Evolutionary conservation across 306 rosid species (phyloP).

Genomic region (Pterocarpus santalinus): DNA sequence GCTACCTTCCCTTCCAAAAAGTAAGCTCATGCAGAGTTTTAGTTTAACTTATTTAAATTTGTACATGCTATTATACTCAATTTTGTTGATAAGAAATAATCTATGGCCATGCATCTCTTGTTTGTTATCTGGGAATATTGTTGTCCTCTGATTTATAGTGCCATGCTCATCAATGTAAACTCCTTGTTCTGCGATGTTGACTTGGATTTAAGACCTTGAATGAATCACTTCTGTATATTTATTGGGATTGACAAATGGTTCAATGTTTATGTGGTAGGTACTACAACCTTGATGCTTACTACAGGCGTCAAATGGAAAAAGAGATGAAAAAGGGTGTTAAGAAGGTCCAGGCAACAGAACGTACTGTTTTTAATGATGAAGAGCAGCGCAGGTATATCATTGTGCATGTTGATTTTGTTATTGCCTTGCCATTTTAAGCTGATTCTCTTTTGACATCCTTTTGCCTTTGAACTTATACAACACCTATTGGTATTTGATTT

Average conservation of each 20-base stretch:
- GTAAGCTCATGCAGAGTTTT: constrained; percentile 59
- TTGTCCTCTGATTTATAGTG: constrained; percentile 19
- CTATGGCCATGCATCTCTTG: not conserved
- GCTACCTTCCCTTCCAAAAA: constrained; percentile 97
- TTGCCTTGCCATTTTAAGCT: constrained; percentile 18
- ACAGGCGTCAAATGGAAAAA: constrained; percentile 74
- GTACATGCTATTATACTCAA: not conserved
- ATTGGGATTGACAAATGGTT: constrained; percentile 38
- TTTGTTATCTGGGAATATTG: not conserved
- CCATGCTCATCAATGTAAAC: constrained; percentile 20
- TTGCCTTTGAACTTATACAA: not conserved
- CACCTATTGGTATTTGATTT: constrained; percentile 24
- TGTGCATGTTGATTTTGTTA: constrained; percentile 29
- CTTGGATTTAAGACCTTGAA: constrained; percentile 33
- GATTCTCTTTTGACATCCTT: constrained; percentile 1
- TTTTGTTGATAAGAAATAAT: constrained; percentile 40
- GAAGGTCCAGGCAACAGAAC: constrained; percentile 65
- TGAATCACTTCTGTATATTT: not conserved
- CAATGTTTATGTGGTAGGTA: constrained; percentile 67
- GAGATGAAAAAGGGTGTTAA: constrained; percentile 72
- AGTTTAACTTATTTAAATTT: constrained; percentile 36
- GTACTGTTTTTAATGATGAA: constrained; percentile 91
- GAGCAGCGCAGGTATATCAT: constrained; percentile 82
- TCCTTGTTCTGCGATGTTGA: constrained; percentile 20
- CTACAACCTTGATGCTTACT: constrained; percentile 86